Percentiles rank a stretch among this genome's conserved stretches.
These are phyloP conservation scores for Dendrobium chrysotoxum DNA, from an alignment of 106 monocot genomes.

Conservation along the genomic window DNA sequence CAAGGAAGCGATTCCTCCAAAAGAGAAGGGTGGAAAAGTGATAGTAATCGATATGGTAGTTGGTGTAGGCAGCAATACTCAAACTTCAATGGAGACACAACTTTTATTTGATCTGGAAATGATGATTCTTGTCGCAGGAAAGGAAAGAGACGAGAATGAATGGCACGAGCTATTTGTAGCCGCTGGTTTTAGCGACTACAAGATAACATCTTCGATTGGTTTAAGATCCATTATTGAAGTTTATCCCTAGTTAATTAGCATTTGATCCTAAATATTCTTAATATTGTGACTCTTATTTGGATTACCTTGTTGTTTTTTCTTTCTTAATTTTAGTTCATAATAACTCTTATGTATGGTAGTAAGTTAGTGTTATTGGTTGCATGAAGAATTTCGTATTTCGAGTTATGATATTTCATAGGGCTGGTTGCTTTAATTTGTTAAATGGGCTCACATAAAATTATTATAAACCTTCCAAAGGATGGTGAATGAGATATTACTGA, in stretches of 20 bases:
- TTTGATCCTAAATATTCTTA: no score
- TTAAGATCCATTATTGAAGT: slow-evolving; percentile 19
- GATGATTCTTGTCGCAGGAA: slow-evolving; percentile 16
- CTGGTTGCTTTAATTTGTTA: no score
- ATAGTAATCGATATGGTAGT: slow-evolving; percentile 22
- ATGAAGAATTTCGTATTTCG: no score
- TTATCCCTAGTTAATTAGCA: neutral
- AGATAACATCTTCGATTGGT: slow-evolving; percentile 5
- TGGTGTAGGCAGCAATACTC: neutral
- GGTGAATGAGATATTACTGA: no score
- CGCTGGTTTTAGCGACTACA: slow-evolving; percentile 13
- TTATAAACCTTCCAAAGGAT: no score
- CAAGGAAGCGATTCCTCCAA: slow-evolving; percentile 16
- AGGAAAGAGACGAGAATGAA: slow-evolving; percentile 19
- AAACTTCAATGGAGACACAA: slow-evolving; percentile 2
- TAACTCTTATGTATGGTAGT: no score
- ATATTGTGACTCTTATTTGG: no score
- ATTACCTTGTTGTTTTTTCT: no score
- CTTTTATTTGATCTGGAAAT: slow-evolving; percentile 15
- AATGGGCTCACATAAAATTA: no score
- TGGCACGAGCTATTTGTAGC: slow-evolving; percentile 11
- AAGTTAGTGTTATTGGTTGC: no score
- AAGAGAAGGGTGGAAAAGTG: slow-evolving; percentile 11
- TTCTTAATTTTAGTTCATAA: no score
- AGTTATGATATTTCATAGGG: no score